Evolutionary conservation across 202 grass and related monocot genomes (phyloP), one percentile per base, ranked within the genome.

Genomic region (Elaeis oleifera): DNA sequence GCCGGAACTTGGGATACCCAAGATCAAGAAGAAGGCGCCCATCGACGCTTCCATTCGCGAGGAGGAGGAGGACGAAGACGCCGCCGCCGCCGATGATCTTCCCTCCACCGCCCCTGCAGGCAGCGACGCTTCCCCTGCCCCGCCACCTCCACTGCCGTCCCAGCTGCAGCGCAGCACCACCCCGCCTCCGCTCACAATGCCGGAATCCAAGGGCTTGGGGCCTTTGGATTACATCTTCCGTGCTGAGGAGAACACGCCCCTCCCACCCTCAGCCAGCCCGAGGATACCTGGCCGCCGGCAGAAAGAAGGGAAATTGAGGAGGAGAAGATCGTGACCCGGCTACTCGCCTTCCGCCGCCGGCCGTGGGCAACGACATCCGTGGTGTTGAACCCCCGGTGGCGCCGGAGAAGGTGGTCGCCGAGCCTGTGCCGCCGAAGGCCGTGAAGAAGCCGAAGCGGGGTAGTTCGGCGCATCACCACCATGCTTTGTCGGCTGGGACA

Each of bases 191-290:
- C 66, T 75, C 7, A 52, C 59, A 31, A 68, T 83, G 23, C 14
- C 83, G 3, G 84, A 85, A 50, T n/a, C 75, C 16, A 53, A 62
- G 24, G 72, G 75, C 0, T n/a, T 83, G 17, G 83, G 80, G 50
- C 66, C 74, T 2, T 99, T 88, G 95, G 95, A 99, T 53, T 99
- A 89, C 55, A 94, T 92, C 77, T 94, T 89, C 59, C 71, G 78
- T 49, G 87, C 84, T 80, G 85, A 85, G 6, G 79, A 90, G 13
- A 75, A 71, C 8, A 87, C 89, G 84, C 57, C 88, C 77, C 74
- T 24, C 23, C 77, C 16, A 73, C 77, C 19, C 55, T 80, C 26
- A 53, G 16, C 51, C 69, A 90, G 6, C 76, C 78, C 27, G 85
- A 89, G 5, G 95, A 84, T 53, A 81, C 81, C 60, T 36, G 79